Conservation (phyloP, 768 basidiomycete species). For the Leccinum pellstonianum region DNA sequence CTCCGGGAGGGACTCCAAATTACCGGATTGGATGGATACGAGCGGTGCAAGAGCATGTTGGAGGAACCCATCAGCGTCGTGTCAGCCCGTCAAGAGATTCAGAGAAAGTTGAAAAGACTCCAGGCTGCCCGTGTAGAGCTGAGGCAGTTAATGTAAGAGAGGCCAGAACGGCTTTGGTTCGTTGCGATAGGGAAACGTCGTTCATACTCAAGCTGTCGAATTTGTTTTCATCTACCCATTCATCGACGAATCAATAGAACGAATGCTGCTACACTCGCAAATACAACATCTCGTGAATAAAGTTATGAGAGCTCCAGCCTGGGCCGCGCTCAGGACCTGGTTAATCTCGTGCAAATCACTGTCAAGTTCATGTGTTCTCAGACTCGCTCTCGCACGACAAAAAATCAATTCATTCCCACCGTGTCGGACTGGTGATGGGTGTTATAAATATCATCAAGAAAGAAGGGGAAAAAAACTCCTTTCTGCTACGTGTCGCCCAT, state of each 20-base stretch:
- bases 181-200: neutral
- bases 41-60: constrained; percentile 50
- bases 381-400: neutral
- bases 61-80: constrained; percentile 49
- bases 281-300: neutral
- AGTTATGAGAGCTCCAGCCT: neutral
- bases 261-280: neutral
- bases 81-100: constrained; percentile 45
- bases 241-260: neutral
- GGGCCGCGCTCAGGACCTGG: no score
- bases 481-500: neutral
- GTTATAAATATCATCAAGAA: neutral
- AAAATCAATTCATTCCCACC: neutral
- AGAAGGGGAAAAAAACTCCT: neutral
- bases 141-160: constrained; percentile 17
- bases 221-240: neutral
- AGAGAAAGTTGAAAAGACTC: constrained; percentile 52
- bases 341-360: neutral
- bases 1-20: constrained; percentile 52
- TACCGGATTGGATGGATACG: constrained; percentile 44
- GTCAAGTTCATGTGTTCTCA: neutral
- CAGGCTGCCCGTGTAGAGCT: constrained; percentile 44
- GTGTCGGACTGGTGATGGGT: neutral
- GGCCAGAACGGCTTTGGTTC: neutral
- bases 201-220: neutral